Base-by-base conservation (phyloP, 192 early-diverging fungal species). In the Coemansia nantahalensis region DNA sequence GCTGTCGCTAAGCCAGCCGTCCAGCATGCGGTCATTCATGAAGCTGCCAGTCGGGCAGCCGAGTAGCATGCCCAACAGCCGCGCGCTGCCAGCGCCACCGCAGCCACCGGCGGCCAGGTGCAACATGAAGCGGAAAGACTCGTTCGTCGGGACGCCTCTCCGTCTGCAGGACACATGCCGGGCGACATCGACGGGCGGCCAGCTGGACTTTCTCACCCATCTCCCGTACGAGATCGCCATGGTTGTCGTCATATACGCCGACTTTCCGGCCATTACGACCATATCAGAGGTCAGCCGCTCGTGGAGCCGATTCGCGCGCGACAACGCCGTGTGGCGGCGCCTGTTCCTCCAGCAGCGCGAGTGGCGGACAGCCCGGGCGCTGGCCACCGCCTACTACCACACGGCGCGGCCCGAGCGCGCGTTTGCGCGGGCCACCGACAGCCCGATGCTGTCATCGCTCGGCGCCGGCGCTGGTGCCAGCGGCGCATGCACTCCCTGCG, bases 201-300 rank as follows among this genome's bases (percentile, higher is more conserved):
- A 32, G 11, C 35, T 76, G 76, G 86, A 88, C 56, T 80, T 86
- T 52, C 68, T 88, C 1, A 67, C 70, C 23, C 68, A 53, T 17
- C 79, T 94, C 1, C 91, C 91, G 1, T 77, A 77, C 42, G 91
- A 94, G 57, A 74, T 94, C 15, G 85, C 84, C 4, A 57, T 82
- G 24, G 77, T 82, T 18, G 83, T 92, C 24, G 75, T 91, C 2
- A 66, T 79, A 11, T 82, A 81, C 65, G 59, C 82, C 11, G 82
- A 87, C 50, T 76, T 80, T 37, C 65, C 78, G n/a, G 76, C 84
- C 10, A 65, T 91, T n/a, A 55, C 67, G 23, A 78, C 77, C 23
- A 83, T 83, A 26, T 68, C 78, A 16, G 64, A 73, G 44, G 84
- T 91, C 33, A 87, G 84, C 47, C 65, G 60, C 31, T 71, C 83